Evolutionary conservation across 495 filamentous ascomycete genomes (phyloP).

Genomic region (Trichocladium uniseriatum): DNA sequence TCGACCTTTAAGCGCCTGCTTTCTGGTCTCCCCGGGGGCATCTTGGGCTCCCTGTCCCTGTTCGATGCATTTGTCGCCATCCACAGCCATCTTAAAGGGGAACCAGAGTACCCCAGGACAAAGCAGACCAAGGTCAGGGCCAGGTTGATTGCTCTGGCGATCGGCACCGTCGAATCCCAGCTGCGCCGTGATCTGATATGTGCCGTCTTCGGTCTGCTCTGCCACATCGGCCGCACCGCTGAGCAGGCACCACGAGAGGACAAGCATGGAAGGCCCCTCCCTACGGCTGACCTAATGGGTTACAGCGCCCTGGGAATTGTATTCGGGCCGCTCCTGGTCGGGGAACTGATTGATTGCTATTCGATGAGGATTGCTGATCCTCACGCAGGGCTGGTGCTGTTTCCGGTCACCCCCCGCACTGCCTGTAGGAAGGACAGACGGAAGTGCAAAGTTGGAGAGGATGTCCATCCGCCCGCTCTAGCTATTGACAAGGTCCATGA

Average conservation of each 20-base stretch:
- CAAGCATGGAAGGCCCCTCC: conserved; percentile 36
- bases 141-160: conserved; percentile 54
- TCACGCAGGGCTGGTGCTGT: conserved; percentile 29
- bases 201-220: conserved; percentile 55
- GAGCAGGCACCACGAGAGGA: conserved; percentile 42
- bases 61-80: conserved; percentile 60
- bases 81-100: conserved; percentile 43
- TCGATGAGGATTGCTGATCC: conserved; percentile 31
- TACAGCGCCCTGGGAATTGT: conserved; percentile 54
- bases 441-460: conserved; percentile 11
- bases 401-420: conserved; percentile 28
- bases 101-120: conserved; percentile 39
- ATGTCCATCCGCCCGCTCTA: conserved; percentile 6
- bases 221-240: conserved; percentile 43
- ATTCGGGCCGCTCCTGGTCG: conserved; percentile 55
- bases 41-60: conserved; percentile 57
- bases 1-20: conserved; percentile 64
- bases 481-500: conserved; percentile 41
- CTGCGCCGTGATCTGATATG: conserved; percentile 55
- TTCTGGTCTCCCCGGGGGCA: conserved; percentile 60
- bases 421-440: conserved; percentile 29
- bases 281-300: conserved; percentile 47
- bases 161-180: conserved; percentile 46
- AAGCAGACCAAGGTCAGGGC: conserved; percentile 47
- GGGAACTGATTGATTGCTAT: conserved; percentile 43